Evolutionary conservation across 2,329 filamentous ascomycete species (phyloP).

Genomic region (Endoconidiophora laricicola): DNA sequence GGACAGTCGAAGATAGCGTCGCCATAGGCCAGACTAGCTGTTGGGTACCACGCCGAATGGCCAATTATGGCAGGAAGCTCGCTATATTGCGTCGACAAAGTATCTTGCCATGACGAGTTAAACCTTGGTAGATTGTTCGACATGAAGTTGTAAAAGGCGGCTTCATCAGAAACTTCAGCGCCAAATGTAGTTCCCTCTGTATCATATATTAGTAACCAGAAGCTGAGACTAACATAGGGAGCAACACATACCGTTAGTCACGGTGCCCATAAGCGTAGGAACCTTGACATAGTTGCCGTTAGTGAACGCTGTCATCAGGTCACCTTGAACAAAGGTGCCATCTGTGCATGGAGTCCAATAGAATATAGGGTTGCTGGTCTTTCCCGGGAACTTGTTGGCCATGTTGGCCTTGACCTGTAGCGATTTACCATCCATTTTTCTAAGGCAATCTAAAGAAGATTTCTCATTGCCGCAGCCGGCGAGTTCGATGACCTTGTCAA

Average conservation of each 20-base stretch:
- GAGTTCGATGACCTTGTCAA: constrained; percentile 22
- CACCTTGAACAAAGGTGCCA: constrained; percentile 27
- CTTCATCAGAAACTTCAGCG: constrained; percentile 21
- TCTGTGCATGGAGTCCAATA: constrained; percentile 37
- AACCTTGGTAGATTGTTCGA: constrained; percentile 31
- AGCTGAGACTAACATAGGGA: not conserved
- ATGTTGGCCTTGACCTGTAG: constrained; percentile 26
- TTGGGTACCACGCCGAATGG: constrained; percentile 29
- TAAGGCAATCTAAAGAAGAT: constrained; percentile 27
- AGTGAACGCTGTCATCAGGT: constrained; percentile 25
- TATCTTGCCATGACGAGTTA: constrained; percentile 20
- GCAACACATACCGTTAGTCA: constrained; percentile 24
- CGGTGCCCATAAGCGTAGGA: constrained; percentile 29
- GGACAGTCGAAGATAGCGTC: constrained; percentile 31
- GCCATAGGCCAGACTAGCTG: constrained; percentile 26
- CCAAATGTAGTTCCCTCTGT: constrained; percentile 32
- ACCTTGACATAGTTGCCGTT: constrained; percentile 26
- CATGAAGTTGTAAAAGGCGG: constrained; percentile 25
- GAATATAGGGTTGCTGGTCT: constrained; percentile 23
- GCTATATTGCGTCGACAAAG: constrained; percentile 26
- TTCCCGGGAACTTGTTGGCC: constrained; percentile 24
- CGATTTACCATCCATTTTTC: constrained; percentile 19
- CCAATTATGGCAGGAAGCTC: constrained; percentile 20
- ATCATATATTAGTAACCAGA: not conserved
- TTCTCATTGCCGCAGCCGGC: constrained; percentile 21